phyloP scores from a whole-genome alignment of 2,329 filamentous ascomycete genomes.

The Thermothelomyces thermophilus region DNA sequence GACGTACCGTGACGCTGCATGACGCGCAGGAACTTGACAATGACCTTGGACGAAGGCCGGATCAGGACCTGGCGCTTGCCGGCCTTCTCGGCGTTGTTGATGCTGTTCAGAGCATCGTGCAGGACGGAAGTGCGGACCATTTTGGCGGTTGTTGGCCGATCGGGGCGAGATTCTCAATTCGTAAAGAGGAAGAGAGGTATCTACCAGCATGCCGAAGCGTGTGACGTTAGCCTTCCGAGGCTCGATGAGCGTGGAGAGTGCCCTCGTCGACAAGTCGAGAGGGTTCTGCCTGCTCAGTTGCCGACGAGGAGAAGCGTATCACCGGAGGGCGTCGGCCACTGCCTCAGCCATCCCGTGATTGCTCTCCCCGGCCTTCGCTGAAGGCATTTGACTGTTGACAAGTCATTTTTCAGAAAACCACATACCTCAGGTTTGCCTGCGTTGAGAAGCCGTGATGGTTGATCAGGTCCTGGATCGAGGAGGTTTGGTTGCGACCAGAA shows the following conservation, averaged over 20 bases:
- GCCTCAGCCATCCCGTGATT: slow-evolving; percentile 42
- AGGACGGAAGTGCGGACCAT: slow-evolving; percentile 99
- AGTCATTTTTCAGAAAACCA: slow-evolving; percentile 25
- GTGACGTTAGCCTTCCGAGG: slow-evolving; percentile 60
- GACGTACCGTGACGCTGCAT: slow-evolving; percentile 99
- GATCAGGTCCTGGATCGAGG: slow-evolving; percentile 9
- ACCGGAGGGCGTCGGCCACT: slow-evolving; percentile 17
- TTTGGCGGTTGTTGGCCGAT: slow-evolving; percentile 56
- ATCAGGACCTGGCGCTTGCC: slow-evolving; percentile 99
- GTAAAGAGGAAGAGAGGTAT: slow-evolving; percentile 56
- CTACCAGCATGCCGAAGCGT: slow-evolving; percentile 37
- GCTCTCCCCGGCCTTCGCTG: slow-evolving; percentile 51
- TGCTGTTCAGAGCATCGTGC: slow-evolving; percentile 97
- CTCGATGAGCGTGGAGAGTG: slow-evolving; percentile 62
- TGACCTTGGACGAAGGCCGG: slow-evolving; percentile 98
- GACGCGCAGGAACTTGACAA: slow-evolving; percentile 97
- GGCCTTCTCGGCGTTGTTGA: slow-evolving; percentile 99
- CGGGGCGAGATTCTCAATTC: slow-evolving; percentile 74
- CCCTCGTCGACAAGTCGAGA: slow-evolving; percentile 48
- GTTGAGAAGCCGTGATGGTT: slow-evolving; percentile 16
- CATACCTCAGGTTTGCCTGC: slow-evolving; percentile 28
- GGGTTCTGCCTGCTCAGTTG: slow-evolving; percentile 65
- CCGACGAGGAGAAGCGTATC: slow-evolving; percentile 61
- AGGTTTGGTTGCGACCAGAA: slow-evolving; percentile 27
- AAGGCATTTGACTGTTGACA: slow-evolving; percentile 27